Percentiles rank a stretch among this genome's conserved stretches.
phyloP scores from a whole-genome alignment of 1,139 yeast species.

The Yamadazyma taylorii region DNA sequence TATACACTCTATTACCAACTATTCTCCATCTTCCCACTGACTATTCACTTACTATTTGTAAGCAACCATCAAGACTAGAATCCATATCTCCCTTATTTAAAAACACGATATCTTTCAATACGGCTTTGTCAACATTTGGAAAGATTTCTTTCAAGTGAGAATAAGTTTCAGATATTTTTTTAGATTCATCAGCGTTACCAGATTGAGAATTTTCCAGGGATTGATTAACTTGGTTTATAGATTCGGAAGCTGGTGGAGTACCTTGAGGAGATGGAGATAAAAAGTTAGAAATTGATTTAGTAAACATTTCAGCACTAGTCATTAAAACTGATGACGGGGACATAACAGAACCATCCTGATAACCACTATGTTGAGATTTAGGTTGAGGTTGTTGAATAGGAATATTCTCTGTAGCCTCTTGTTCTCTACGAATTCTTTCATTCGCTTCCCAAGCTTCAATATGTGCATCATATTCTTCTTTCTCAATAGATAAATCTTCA shows the following conservation, averaged over 20 bases:
- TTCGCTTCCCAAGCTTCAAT: conserved; percentile 54
- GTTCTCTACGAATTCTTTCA: conserved; percentile 15
- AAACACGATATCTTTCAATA: conserved; percentile 68
- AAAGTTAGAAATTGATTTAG: conserved; percentile 47
- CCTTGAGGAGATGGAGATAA: conserved; percentile 44
- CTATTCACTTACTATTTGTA: conserved; percentile 21
- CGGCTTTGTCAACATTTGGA: conserved; percentile 67
- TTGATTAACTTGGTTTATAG: conserved; percentile 6
- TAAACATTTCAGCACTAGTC: conserved; percentile 54
- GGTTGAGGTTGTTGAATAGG: conserved; percentile 24
- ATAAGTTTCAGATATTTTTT: conserved; percentile 25
- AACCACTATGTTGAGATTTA: conserved; percentile 19
- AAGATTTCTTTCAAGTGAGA: conserved; percentile 66
- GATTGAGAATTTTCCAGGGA: not conserved
- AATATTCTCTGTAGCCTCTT: conserved; percentile 19
- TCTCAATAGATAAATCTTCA: conserved; percentile 59
- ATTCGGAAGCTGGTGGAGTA: conserved; percentile 9
- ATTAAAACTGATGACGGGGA: conserved; percentile 53
- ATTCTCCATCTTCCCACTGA: no score
- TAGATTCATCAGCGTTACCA: conserved; percentile 8
- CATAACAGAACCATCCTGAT: conserved; percentile 14
- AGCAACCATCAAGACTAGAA: conserved; percentile 68
- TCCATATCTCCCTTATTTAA: conserved; percentile 73
- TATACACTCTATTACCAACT: no score
- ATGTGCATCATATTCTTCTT: conserved; percentile 53